phyloP scores from a whole-genome alignment of 306 rosid species.

The Citrullus mucosospermus region DNA sequence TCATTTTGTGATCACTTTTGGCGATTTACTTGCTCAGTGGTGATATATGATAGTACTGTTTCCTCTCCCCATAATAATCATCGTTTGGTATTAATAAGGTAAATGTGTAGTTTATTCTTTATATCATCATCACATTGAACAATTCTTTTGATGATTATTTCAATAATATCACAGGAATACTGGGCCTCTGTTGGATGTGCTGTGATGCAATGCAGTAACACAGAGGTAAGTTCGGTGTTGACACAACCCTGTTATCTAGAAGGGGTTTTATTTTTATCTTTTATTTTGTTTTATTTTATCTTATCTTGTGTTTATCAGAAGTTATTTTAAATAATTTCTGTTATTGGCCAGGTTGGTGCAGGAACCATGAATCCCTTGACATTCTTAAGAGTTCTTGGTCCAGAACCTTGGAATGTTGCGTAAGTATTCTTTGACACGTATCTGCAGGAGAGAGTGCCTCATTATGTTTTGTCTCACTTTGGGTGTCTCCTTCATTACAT shows the following conservation, averaged over 20 bases:
- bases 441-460: neutral
- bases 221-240: constrained; percentile 45
- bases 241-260: neutral
- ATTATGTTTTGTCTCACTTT: neutral
- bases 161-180: constrained; percentile 48
- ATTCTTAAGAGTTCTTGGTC: constrained; percentile 94
- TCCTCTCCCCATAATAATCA: neutral
- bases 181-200: constrained; percentile 99
- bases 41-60: neutral
- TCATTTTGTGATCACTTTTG: neutral
- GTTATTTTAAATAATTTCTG: neutral
- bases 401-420: constrained; percentile 99
- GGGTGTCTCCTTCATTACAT: neutral
- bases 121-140: neutral
- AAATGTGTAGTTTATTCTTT: neutral
- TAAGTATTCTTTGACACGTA: constrained; percentile 39
- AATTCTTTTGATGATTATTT: neutral
- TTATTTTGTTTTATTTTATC: neutral
- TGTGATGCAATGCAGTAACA: constrained; percentile 96
- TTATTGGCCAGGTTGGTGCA: constrained; percentile 78
- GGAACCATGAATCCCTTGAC: constrained; percentile 99
- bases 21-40: neutral
- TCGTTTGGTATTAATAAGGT: neutral
- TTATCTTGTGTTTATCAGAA: neutral
- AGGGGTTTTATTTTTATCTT: too few relatives aligned